Evolutionary conservation across 2,329 filamentous ascomycete genomes (phyloP).

Genomic region (Fusarium sambucinum): DNA sequence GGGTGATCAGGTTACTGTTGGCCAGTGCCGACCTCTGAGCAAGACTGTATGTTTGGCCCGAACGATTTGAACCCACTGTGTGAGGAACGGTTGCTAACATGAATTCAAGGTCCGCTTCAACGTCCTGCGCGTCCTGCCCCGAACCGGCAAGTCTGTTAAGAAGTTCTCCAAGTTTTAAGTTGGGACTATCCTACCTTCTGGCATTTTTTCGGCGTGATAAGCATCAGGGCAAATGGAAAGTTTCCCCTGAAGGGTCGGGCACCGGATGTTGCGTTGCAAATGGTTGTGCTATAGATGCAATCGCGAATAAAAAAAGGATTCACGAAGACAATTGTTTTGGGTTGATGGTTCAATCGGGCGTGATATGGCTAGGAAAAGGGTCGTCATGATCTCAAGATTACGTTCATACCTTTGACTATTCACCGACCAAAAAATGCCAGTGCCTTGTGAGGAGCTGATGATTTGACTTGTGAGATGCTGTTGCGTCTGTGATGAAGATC

Average conservation of each 20-base stretch:
- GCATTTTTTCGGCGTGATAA: slow-evolving; percentile 70
- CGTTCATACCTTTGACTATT: slow-evolving; percentile 49
- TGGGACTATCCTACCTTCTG: slow-evolving; percentile 59
- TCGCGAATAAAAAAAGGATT: slow-evolving; percentile 59
- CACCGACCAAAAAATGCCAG: slow-evolving; percentile 42
- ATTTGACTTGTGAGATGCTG: slow-evolving; percentile 4
- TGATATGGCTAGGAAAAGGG: slow-evolving; percentile 48
- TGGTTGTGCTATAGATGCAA: slow-evolving; percentile 62
- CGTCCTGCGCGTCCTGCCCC: slow-evolving; percentile 97
- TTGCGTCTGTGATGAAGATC: slow-evolving; percentile 16
- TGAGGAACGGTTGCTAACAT: slow-evolving; percentile 42
- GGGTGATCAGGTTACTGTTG: slow-evolving; percentile 98
- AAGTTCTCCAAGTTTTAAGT: slow-evolving; percentile 98
- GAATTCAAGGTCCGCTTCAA: slow-evolving; percentile 91
- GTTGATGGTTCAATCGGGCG: slow-evolving; percentile 48
- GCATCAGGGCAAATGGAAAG: slow-evolving; percentile 55
- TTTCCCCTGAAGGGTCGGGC: slow-evolving; percentile 57
- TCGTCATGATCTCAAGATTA: slow-evolving; percentile 49
- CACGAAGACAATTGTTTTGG: slow-evolving; percentile 54
- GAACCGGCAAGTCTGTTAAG: slow-evolving; percentile 98
- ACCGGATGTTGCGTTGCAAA: slow-evolving; percentile 58
- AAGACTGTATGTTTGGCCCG: slow-evolving; percentile 86
- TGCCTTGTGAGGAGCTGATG: slow-evolving; percentile 38
- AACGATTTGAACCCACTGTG: not conserved
- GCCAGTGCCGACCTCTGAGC: slow-evolving; percentile 98